A percentile compares a stretch with the other conserved stretches of the same genome.
Conservation (phyloP, 2,329 filamentous ascomycete species). For the Pseudogymnoascus sp. region DNA sequence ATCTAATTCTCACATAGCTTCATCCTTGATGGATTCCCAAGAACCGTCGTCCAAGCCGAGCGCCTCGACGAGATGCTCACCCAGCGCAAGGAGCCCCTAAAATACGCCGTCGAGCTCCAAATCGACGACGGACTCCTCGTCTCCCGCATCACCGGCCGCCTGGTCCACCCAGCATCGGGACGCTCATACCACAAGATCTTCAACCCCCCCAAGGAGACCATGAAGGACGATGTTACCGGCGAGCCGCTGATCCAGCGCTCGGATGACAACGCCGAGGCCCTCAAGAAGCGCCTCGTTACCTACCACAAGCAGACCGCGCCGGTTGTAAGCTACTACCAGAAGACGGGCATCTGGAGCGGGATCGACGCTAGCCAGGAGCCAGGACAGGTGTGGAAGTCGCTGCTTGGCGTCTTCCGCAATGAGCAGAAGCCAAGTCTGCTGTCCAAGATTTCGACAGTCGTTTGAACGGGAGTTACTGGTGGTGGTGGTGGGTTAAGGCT, state of each 20-base stretch:
- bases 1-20: constrained; percentile 53
- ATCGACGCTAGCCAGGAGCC: constrained; percentile 96
- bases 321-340: constrained; percentile 93
- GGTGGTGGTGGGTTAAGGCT: constrained; percentile 9
- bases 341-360: constrained; percentile 92
- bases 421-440: constrained; percentile 38
- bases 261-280: constrained; percentile 91
- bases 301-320: constrained; percentile 93
- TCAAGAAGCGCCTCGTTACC: constrained; percentile 88
- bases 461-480: constrained; percentile 18
- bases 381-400: constrained; percentile 87
- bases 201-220: constrained; percentile 88
- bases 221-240: constrained; percentile 95
- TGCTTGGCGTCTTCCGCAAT: constrained; percentile 75
- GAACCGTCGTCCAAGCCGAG: constrained; percentile 91
- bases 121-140: constrained; percentile 94
- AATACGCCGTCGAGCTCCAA: constrained; percentile 93
- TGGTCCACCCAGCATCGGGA: constrained; percentile 91
- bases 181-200: constrained; percentile 98
- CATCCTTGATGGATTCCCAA: constrained; percentile 97
- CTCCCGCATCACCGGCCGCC: constrained; percentile 88
- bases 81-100: constrained; percentile 71
- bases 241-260: constrained; percentile 94
- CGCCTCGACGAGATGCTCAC: constrained; percentile 87
- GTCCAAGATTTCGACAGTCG: constrained; percentile 25